A percentile compares a stretch with the other conserved stretches of the same genome.
phyloP scores from a whole-genome alignment of 73 alveolate genomes.

The Diophrys appendiculata region DNA sequence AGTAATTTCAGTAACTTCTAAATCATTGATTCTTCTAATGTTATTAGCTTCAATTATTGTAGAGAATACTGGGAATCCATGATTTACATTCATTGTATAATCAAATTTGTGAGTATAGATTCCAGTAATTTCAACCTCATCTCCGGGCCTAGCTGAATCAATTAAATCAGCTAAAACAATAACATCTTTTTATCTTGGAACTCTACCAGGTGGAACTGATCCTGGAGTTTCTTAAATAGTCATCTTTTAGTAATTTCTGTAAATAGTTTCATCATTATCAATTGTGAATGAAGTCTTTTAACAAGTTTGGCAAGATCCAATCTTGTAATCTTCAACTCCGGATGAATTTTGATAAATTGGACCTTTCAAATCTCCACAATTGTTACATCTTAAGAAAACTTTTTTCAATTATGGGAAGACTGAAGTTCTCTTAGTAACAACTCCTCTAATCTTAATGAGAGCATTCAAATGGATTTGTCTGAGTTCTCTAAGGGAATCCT shows the following conservation, averaged over 20 bases:
- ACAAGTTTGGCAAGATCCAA: slow-evolving; percentile 94
- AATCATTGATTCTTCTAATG: slow-evolving; percentile 89
- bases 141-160: slow-evolving; percentile 99
- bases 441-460: slow-evolving; percentile 95
- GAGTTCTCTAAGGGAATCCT: slow-evolving; percentile 90
- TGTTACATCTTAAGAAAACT: slow-evolving; percentile 88
- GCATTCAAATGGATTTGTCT: slow-evolving; percentile 94
- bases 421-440: slow-evolving; percentile 96
- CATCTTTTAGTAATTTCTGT: slow-evolving; percentile 96
- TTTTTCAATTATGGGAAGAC: slow-evolving; percentile 93
- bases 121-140: slow-evolving; percentile 98
- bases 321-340: slow-evolving; percentile 72
- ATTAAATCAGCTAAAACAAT: slow-evolving; percentile 96
- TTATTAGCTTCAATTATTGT: slow-evolving; percentile 97
- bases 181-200: slow-evolving; percentile 98
- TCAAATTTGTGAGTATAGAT: slow-evolving; percentile 92
- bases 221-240: slow-evolving; percentile 99
- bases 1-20: slow-evolving; percentile 79
- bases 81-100: slow-evolving; percentile 92
- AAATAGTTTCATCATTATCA: slow-evolving; percentile 84
- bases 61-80: slow-evolving; percentile 96
- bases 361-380: slow-evolving; percentile 96
- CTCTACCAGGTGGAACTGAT: slow-evolving; percentile 99
- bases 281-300: slow-evolving; percentile 95
- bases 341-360: slow-evolving; percentile 89